phyloP scores from a whole-genome alignment of 352 stramenopile species.

The Pythium apleroticum region DNA sequence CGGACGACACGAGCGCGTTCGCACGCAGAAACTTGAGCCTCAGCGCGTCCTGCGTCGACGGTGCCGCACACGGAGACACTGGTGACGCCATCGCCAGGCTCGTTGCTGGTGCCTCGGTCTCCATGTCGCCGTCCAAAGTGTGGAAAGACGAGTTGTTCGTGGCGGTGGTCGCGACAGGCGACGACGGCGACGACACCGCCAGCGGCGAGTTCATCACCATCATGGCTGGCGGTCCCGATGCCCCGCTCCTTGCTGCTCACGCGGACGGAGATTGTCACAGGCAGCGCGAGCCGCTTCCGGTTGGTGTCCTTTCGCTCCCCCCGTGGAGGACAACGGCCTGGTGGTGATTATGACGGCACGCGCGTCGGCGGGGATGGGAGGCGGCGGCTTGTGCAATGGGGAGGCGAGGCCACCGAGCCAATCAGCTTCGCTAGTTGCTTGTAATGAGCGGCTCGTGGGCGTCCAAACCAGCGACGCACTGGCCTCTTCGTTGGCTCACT shows the following conservation, averaged over 20 bases:
- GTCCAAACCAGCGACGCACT: not conserved
- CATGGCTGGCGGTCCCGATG: slow-evolving; percentile 3
- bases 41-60: slow-evolving; percentile 12
- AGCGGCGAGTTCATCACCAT: slow-evolving; percentile 17
- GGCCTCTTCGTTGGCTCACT: not conserved
- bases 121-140: not conserved
- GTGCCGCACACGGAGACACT: not conserved
- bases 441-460: not conserved
- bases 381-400: no score
- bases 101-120: not conserved
- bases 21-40: slow-evolving; percentile 46
- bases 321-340: not conserved
- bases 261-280: not conserved
- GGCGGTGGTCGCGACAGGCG: not conserved
- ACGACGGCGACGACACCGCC: slow-evolving; percentile 1
- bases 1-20: slow-evolving; percentile 45
- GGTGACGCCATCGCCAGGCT: not conserved
- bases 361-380: not conserved
- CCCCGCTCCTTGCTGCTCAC: not conserved
- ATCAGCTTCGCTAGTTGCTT: not conserved
- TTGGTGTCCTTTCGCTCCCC: not conserved
- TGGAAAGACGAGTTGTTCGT: not conserved
- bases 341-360: not conserved
- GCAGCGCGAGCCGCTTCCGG: not conserved
- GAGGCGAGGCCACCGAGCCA: not conserved